phyloP scores from a whole-genome alignment of 352 stramenopile genomes.

The Phytophthora cryptogea region DNA sequence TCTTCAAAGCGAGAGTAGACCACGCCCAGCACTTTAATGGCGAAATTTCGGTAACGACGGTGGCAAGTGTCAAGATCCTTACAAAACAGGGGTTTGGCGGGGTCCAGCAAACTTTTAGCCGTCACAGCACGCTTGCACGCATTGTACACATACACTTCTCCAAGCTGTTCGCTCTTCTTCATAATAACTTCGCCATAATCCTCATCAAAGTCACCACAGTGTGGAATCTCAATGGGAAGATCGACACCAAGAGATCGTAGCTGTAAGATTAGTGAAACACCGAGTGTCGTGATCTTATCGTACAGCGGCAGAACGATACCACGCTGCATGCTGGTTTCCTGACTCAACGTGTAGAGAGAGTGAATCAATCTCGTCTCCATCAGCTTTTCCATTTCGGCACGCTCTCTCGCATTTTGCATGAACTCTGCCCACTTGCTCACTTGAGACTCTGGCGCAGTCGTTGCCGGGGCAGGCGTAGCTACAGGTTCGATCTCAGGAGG shows the following conservation, averaged over 20 bases:
- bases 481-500: slow-evolving; percentile 3
- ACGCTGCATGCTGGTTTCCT: slow-evolving; percentile 35
- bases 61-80: slow-evolving; percentile 45
- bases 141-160: slow-evolving; percentile 70
- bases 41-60: slow-evolving; percentile 55
- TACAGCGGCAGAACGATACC: slow-evolving; percentile 73
- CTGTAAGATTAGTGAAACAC: slow-evolving; percentile 67
- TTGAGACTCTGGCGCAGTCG: slow-evolving; percentile 8
- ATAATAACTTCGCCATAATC: slow-evolving; percentile 39
- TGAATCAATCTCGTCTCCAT: slow-evolving; percentile 41
- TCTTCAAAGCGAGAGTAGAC: slow-evolving; percentile 72
- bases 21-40: slow-evolving; percentile 68
- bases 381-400: slow-evolving; percentile 26
- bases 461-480: background rate
- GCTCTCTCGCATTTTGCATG: slow-evolving; percentile 22
- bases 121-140: slow-evolving; percentile 51
- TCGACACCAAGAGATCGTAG: slow-evolving; percentile 56
- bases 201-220: slow-evolving; percentile 65
- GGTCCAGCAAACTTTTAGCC: slow-evolving; percentile 32
- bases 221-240: slow-evolving; percentile 67
- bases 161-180: slow-evolving; percentile 35
- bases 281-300: slow-evolving; percentile 58
- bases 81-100: slow-evolving; percentile 56
- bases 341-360: slow-evolving; percentile 29
- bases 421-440: slow-evolving; percentile 22